Percentiles rank a stretch among this genome's conserved stretches.
phyloP scores from a whole-genome alignment of 768 basidiomycete genomes.

The Hericium coralloides region DNA sequence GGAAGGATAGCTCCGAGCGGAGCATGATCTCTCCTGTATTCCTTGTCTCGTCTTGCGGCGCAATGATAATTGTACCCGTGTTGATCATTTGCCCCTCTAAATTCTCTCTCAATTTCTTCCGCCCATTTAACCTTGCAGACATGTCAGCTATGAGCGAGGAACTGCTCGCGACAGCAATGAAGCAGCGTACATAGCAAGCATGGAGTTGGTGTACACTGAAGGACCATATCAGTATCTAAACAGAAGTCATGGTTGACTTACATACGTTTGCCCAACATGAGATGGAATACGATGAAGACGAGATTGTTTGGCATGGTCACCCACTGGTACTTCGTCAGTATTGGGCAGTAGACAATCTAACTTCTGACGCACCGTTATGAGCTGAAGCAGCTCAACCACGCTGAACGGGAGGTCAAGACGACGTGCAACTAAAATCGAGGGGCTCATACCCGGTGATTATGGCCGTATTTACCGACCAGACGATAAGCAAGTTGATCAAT shows the following conservation, averaged over 20 bases:
- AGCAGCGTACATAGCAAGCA: constrained; percentile 4
- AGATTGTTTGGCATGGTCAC: constrained; percentile 1
- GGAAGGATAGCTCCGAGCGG: too few relatives aligned
- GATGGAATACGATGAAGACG: constrained; percentile 7
- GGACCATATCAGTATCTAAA: not conserved
- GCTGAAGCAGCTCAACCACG: constrained; percentile 3
- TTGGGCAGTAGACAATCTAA: too few relatives aligned
- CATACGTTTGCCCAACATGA: constrained; percentile 5
- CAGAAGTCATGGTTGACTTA: not conserved
- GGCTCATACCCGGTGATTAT: constrained; percentile 1
- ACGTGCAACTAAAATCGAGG: not conserved
- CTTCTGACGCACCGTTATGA: not conserved
- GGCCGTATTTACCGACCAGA: constrained; percentile 3
- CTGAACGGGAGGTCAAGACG: too few relatives aligned
- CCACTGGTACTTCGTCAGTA: not conserved
- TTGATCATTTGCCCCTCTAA: not conserved
- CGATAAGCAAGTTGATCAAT: constrained; percentile 3
- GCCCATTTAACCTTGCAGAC: constrained; percentile 5
- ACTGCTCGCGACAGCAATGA: not conserved
- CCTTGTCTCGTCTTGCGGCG: too few relatives aligned
- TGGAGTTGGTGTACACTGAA: constrained; percentile 4
- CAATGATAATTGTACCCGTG: not conserved
- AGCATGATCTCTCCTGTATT: too few relatives aligned
- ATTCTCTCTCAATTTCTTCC: not conserved
- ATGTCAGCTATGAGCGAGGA: not conserved